Evolutionary conservation across 1,284 basidiomycete species (phyloP).

Genomic region (Sanghuangporus baumii): DNA sequence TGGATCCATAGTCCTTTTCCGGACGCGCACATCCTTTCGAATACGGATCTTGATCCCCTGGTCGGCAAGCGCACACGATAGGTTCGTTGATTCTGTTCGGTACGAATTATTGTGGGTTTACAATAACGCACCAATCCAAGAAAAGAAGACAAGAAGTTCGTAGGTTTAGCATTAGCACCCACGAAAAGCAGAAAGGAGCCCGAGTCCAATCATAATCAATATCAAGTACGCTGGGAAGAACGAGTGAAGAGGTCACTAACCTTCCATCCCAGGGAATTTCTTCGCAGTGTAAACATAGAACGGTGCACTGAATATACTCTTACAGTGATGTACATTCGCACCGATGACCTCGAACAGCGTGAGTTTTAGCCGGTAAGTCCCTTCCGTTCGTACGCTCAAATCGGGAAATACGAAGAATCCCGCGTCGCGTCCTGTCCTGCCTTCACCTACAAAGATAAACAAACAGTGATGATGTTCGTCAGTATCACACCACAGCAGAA

Average conservation of each 20-base stretch:
- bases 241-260: conserved; percentile 37
- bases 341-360: conserved; percentile 91
- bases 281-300: conserved; percentile 93
- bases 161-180: background rate
- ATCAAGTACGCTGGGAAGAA: background rate
- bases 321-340: conserved; percentile 81
- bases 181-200: conserved; percentile 9
- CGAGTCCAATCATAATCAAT: conserved; percentile 3
- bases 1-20: conserved; percentile 41
- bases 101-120: background rate
- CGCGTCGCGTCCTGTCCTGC: conserved; percentile 48
- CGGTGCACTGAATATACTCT: conserved; percentile 77
- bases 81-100: conserved; percentile 70
- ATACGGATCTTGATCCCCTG: conserved; percentile 94
- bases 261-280: conserved; percentile 92
- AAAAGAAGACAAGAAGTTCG: background rate
- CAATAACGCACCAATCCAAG: background rate
- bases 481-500: background rate
- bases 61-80: conserved; percentile 84
- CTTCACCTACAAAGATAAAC: conserved; percentile 7
- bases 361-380: conserved; percentile 81
- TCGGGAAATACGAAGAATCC: conserved; percentile 92
- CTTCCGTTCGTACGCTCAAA: conserved; percentile 85
- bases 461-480: no score
- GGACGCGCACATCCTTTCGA: conserved; percentile 79